A percentile compares a stretch with the other conserved stretches of the same genome.
phyloP scores from a whole-genome alignment of 805 yeast genomes.

The Yarrowia divulgata region DNA sequence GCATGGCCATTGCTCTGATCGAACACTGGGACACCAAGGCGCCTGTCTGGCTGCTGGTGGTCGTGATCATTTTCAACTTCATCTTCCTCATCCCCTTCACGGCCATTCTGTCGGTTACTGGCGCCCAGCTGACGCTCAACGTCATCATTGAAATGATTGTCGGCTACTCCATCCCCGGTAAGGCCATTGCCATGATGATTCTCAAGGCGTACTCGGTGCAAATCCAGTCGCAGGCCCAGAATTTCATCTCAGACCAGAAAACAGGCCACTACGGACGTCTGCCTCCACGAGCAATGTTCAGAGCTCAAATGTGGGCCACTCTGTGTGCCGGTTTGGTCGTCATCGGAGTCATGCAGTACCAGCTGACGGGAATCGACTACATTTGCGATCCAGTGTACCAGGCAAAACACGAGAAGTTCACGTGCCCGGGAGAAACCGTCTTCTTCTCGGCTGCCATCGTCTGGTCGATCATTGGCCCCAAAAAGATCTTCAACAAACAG shows the following conservation, averaged over 20 bases:
- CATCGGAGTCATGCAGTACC: constrained; percentile 49
- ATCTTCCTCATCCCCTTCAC: constrained; percentile 65
- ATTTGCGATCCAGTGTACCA: constrained; percentile 43
- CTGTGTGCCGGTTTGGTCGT: constrained; percentile 50
- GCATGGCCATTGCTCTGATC: constrained; percentile 48
- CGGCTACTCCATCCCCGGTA: constrained; percentile 70
- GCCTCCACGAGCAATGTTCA: constrained; percentile 64
- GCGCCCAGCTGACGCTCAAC: constrained; percentile 61
- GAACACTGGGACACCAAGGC: constrained; percentile 56
- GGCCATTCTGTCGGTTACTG: constrained; percentile 65
- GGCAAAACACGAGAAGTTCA: constrained; percentile 43
- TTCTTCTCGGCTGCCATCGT: constrained; percentile 59
- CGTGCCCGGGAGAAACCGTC: constrained; percentile 53
- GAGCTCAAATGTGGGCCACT: constrained; percentile 52
- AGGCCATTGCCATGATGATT: constrained; percentile 67
- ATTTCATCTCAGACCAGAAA: constrained; percentile 64
- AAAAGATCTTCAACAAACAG: constrained; percentile 52
- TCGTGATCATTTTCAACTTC: constrained; percentile 61
- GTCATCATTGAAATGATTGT: constrained; percentile 69
- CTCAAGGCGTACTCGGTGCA: constrained; percentile 67
- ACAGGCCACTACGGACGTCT: constrained; percentile 66
- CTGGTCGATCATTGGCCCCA: constrained; percentile 59
- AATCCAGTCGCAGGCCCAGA: constrained; percentile 66
- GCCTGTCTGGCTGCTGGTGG: constrained; percentile 67
- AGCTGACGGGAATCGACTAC: constrained; percentile 48